Conservation (phyloP, 306 rosid species). For the Pyrus betulifolia region DNA sequence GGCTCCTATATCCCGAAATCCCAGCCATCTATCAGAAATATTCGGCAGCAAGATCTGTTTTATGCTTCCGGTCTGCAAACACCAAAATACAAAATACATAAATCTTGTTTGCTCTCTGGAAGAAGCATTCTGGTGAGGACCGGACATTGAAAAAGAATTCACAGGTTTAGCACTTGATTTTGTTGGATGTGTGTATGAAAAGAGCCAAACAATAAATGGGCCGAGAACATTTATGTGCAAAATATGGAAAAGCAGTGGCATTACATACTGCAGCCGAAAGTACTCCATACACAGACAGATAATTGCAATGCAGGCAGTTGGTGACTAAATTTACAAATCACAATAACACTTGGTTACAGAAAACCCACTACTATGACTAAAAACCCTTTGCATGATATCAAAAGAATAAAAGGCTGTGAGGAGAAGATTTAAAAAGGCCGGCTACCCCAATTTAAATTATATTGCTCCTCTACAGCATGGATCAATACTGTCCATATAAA, state of each 20-base stretch:
- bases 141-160: no score
- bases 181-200: not conserved
- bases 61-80: not conserved
- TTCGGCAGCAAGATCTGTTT: not conserved
- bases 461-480: no score
- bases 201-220: not conserved
- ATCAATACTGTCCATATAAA: no score
- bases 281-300: no score
- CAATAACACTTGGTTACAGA: not conserved
- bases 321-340: not conserved
- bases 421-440: no score
- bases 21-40: slow-evolving; percentile 48
- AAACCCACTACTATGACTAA: not conserved
- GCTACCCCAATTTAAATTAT: no score
- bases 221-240: not conserved
- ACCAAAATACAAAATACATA: not conserved
- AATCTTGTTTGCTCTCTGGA: not conserved
- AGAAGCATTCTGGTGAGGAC: not conserved
- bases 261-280: no score
- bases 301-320: not conserved
- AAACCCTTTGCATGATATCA: not conserved
- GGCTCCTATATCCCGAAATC: slow-evolving; percentile 38
- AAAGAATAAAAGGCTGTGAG: no score
- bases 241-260: not conserved
- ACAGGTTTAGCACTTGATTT: not conserved